Base-by-base conservation (phyloP, 305 asterid genomes). In the Caryopteris hybrid region DNA sequence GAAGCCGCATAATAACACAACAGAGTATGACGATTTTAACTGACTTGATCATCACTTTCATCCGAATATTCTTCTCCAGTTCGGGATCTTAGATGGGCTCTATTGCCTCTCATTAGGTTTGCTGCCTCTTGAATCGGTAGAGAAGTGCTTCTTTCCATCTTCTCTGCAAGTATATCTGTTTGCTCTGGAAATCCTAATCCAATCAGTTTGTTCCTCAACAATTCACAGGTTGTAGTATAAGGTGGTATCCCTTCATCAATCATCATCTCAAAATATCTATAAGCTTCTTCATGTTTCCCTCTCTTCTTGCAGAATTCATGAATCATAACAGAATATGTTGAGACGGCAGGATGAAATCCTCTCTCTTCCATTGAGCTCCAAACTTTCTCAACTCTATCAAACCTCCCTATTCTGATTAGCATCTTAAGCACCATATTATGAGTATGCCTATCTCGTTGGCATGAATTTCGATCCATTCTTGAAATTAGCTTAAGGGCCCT, bases 231-330 rank as follows among this genome's bases (percentile, higher is more conserved):
- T 9, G 78, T 56, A 16, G 63, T 27, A 63, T 80, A 86, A 16
- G 98, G 99, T 0, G 97, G 97, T 61, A 91, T 72, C 74, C 98
- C 99, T 77, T 88, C 98, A 72, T 91, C 98, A 64, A 94, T 74
- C 99, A 94, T 91, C 87, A 79, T 76, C 61, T 81, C 96, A 38
- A 91, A 91, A 61, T 87, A 89, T 52, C 75, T 86, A 48, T 79
- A 88, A 31, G 96, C 98, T 33, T 85, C 97, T 56, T 89, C 92
- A 0, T 88, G 80, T 65, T 91, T 88, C 63, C 79, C 84, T 76
- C 80, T 85, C 86, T 89, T 88, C 85, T 71, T 84, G 76, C 92
- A 91, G 42, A 91, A 77, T 18, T 97, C 95, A 76, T 94, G 99
- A 34, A 94, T 78, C 98, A 91, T 87, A 4, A 94, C 99, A 18